Evolutionary conservation across 2,329 filamentous ascomycete genomes (phyloP), one percentile per base, ranked within the genome.

Genomic region (Thielaviopsis cerberus): DNA sequence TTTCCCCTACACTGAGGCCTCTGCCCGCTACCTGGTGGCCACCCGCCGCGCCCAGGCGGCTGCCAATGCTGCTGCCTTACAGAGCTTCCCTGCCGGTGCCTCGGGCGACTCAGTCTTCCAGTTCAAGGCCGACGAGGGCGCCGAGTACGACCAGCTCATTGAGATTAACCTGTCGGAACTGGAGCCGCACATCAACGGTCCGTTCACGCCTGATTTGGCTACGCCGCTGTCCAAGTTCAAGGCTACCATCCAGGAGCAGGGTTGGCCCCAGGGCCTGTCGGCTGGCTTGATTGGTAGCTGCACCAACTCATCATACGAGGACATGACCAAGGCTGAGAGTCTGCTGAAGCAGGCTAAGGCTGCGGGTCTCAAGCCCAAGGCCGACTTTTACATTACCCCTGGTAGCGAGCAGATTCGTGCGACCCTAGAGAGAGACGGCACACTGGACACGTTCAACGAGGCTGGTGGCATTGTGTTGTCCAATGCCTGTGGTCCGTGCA

Each of bases 301-400:
- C 76, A 98, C 92, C 55, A 98, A 98, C 78, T 94, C 88, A 70
- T 97, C 92, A 1, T 98, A 97, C 70, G 86, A 96, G 72, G 92
- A 98, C 69, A 98, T 98, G 92, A 94, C 90, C 37, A 85, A 91
- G 62, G 88, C 90, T 15, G 91, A 96, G 72, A 82, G 89, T 67
- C 80, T 98, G 59, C 88, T 97, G 60, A 90, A 91, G 70, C 90
- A 96, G 70, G 92, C 92, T 10, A 79, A 83, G 56, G 82, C 83
- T 60, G 92, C 89, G n/a, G 92, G 92, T 17, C 76, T 98, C 61
- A 87, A 88, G 73, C 89, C 92, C 45, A 88, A 85, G 66, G 82
- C 88, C 1, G 86, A 90, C 67, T 96, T 98, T 73, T 96, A 94
- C 72, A 86, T 98, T 67, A 96, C 92, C 0, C 92, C 92, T 1